Percentiles rank a stretch among this genome's conserved stretches.
Evolutionary conservation across 345 rosid genomes (phyloP).

Genomic region (Arabis alpina): DNA sequence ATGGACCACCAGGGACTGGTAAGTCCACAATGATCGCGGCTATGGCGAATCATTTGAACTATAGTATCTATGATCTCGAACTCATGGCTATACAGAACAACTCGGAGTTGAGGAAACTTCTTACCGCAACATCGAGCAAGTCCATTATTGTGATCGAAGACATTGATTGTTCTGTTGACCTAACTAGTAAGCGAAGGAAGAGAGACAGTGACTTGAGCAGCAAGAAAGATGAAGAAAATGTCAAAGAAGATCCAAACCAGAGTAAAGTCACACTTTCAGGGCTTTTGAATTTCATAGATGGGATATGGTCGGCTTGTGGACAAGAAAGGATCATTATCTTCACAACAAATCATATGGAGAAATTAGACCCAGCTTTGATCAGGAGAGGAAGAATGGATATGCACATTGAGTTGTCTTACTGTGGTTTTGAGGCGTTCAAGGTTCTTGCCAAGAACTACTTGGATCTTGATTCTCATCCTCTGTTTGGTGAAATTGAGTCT

Average conservation of each 20-base stretch:
- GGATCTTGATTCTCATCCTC: conserved; percentile 42
- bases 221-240: conserved; percentile 12
- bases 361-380: conserved; percentile 49
- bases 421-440: conserved; percentile 51
- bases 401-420: conserved; percentile 47
- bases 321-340: conserved; percentile 46
- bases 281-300: conserved; percentile 48
- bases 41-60: conserved; percentile 45
- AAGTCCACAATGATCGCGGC: conserved; percentile 51
- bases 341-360: conserved; percentile 46
- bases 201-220: conserved; percentile 3
- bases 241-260: background rate
- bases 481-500: conserved; percentile 29
- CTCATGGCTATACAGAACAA: conserved; percentile 42
- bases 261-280: conserved; percentile 49
- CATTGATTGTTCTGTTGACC: conserved; percentile 46
- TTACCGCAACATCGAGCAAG: conserved; percentile 44
- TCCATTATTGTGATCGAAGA: conserved; percentile 51
- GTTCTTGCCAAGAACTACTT: conserved; percentile 45
- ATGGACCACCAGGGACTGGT: conserved; percentile 51
- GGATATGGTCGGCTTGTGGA: conserved; percentile 49
- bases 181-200: conserved; percentile 39
- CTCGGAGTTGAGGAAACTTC: conserved; percentile 44
- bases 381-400: conserved; percentile 53
- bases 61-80: conserved; percentile 48